These are phyloP conservation scores for Fusarium subglutinans DNA, from an alignment of 2,329 filamentous ascomycete species.

Conservation along the genomic window DNA sequence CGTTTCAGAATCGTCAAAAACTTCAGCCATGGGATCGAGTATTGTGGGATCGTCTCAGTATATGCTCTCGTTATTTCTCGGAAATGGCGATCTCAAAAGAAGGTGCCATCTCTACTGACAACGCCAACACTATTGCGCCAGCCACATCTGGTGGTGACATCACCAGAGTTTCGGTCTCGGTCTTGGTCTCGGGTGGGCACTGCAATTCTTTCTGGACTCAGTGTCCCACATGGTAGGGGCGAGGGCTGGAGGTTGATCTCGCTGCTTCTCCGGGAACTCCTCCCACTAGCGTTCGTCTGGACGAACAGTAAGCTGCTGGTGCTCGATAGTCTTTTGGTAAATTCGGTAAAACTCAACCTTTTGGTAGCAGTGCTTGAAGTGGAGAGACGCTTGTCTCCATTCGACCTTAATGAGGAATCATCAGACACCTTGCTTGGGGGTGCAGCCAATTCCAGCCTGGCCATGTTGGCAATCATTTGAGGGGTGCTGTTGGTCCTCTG, in stretches of 20 bases:
- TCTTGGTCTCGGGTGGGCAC: conserved; percentile 49
- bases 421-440: conserved; percentile 44
- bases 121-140: conserved; percentile 68
- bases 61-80: background rate
- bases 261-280: conserved; percentile 59
- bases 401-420: conserved; percentile 45
- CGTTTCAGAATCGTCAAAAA: background rate
- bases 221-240: conserved; percentile 50
- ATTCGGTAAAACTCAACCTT: conserved; percentile 69
- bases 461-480: conserved; percentile 50
- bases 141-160: conserved; percentile 56
- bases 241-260: conserved; percentile 55
- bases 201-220: conserved; percentile 53
- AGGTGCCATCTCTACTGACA: conserved; percentile 62
- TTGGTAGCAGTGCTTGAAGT: conserved; percentile 65
- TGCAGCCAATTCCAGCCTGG: conserved; percentile 35
- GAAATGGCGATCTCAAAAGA: conserved; percentile 51
- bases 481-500: conserved; percentile 61
- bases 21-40: background rate
- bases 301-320: conserved; percentile 68
- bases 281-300: conserved; percentile 63
- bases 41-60: background rate
- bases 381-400: conserved; percentile 61
- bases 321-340: conserved; percentile 68
- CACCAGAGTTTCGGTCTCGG: conserved; percentile 44